phyloP scores from a whole-genome alignment of 306 rosid species.

The Argentina anserina region DNA sequence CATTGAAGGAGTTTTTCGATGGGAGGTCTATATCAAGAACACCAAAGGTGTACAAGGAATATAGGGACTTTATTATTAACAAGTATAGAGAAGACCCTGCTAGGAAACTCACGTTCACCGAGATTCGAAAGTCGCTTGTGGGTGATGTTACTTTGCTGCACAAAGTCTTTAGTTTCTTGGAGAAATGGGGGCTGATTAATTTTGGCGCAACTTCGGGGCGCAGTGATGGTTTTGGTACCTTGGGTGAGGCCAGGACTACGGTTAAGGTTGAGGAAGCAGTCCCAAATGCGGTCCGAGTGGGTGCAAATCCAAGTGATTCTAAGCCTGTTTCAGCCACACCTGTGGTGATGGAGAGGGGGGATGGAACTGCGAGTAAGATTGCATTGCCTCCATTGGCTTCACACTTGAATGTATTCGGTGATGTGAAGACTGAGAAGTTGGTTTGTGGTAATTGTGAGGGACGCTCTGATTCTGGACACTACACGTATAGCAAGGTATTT shows the following conservation, averaged over 20 bases:
- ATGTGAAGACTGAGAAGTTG: constrained; percentile 41
- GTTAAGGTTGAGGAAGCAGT: constrained; percentile 71
- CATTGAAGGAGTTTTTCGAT: constrained; percentile 68
- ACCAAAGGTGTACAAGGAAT: constrained; percentile 70
- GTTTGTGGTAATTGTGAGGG: constrained; percentile 62
- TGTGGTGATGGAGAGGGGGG: constrained; percentile 14
- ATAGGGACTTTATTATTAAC: constrained; percentile 79
- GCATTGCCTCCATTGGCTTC: constrained; percentile 67
- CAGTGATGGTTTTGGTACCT: constrained; percentile 23
- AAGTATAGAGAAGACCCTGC: constrained; percentile 87
- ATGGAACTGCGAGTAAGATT: constrained; percentile 24
- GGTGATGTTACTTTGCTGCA: constrained; percentile 73
- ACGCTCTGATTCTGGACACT: constrained; percentile 51
- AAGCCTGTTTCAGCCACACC: constrained; percentile 52
- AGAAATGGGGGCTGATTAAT: constrained; percentile 78
- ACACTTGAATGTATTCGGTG: constrained; percentile 56
- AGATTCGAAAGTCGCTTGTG: constrained; percentile 72
- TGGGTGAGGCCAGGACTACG: constrained; percentile 25
- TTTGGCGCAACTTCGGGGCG: constrained; percentile 39
- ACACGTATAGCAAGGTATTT: constrained; percentile 56
- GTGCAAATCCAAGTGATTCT: constrained; percentile 52
- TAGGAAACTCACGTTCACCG: constrained; percentile 79
- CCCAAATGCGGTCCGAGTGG: constrained; percentile 81
- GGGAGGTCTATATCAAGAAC: constrained; percentile 70
- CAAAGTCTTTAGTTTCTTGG: constrained; percentile 70